phyloP scores from a whole-genome alignment of 345 rosid genomes.

The Brassica carinata region DNA sequence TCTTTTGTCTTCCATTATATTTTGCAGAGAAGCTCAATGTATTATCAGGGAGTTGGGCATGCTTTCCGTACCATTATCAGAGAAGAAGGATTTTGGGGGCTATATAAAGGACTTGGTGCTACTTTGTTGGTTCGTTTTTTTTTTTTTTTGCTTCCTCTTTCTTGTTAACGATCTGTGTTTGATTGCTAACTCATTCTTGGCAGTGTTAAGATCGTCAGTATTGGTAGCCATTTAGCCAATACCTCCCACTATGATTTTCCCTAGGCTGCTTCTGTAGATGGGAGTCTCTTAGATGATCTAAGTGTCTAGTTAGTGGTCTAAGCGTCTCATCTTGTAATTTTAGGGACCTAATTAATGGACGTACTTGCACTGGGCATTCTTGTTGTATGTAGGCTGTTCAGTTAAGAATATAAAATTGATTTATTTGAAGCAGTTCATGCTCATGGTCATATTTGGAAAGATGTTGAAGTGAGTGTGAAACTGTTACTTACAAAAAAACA shows the following conservation, averaged over 20 bases:
- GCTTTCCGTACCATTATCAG: conserved; percentile 74
- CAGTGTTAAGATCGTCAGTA: not conserved
- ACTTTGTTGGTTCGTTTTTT: conserved; percentile 66
- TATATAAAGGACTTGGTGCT: conserved; percentile 94
- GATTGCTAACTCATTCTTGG: conserved; percentile 3
- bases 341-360: not conserved
- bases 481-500: conserved; percentile 7
- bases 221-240: conserved; percentile 7
- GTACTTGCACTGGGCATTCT: not conserved
- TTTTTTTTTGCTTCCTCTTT: not conserved
- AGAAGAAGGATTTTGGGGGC: conserved; percentile 83
- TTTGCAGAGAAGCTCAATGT: conserved; percentile 70
- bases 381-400: not conserved
- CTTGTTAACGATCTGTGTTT: conserved; percentile 3
- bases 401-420: not conserved
- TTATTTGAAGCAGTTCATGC: not conserved
- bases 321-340: not conserved
- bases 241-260: not conserved
- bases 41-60: conserved; percentile 89
- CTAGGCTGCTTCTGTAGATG: conserved; percentile 12
- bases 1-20: conserved; percentile 2
- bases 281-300: conserved; percentile 16
- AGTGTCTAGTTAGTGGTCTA: not conserved
- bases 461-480: conserved; percentile 5
- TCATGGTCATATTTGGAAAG: not conserved